These are phyloP conservation scores for Arabis alpina DNA, from an alignment of 345 rosid species.

Conservation along the genomic window DNA sequence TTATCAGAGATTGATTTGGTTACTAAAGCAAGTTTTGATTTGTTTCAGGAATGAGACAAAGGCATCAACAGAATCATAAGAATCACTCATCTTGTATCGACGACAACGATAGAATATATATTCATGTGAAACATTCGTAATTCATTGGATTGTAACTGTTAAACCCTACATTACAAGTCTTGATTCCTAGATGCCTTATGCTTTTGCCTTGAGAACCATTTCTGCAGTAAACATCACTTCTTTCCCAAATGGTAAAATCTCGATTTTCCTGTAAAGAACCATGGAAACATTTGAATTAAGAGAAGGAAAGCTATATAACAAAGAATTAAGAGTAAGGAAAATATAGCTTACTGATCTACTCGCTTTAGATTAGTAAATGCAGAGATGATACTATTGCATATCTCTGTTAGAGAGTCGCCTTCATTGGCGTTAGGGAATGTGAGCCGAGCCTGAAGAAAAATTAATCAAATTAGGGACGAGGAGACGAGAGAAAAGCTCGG, in stretches of 20 bases:
- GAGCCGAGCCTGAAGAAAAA: slow-evolving; percentile 61
- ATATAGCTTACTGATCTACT: slow-evolving; percentile 55
- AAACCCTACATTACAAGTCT: slow-evolving; percentile 13
- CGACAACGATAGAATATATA: not conserved
- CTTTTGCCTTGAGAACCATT: slow-evolving; percentile 45
- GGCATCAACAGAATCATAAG: slow-evolving; percentile 38
- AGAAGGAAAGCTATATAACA: slow-evolving; percentile 1
- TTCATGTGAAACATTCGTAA: slow-evolving; percentile 19
- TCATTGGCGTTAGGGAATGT: slow-evolving; percentile 42
- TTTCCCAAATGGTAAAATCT: slow-evolving; percentile 67
- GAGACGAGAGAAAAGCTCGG: not conserved
- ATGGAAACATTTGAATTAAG: not conserved
- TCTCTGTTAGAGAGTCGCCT: slow-evolving; percentile 52
- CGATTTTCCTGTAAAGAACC: slow-evolving; percentile 60
- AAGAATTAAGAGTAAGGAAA: not conserved
- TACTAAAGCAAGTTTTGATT: slow-evolving; percentile 19
- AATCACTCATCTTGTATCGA: not conserved
- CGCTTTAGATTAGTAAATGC: slow-evolving; percentile 58
- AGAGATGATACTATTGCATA: slow-evolving; percentile 60
- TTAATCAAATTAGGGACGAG: not conserved
- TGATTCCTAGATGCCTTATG: slow-evolving; percentile 38
- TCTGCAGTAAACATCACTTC: slow-evolving; percentile 82
- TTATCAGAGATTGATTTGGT: not conserved
- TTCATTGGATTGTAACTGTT: slow-evolving; percentile 19
- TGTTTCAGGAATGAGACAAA: slow-evolving; percentile 42